Evolutionary conservation across 1,284 basidiomycete genomes (phyloP), one percentile per base, ranked within the genome.

Genomic region (Bothia castanella): DNA sequence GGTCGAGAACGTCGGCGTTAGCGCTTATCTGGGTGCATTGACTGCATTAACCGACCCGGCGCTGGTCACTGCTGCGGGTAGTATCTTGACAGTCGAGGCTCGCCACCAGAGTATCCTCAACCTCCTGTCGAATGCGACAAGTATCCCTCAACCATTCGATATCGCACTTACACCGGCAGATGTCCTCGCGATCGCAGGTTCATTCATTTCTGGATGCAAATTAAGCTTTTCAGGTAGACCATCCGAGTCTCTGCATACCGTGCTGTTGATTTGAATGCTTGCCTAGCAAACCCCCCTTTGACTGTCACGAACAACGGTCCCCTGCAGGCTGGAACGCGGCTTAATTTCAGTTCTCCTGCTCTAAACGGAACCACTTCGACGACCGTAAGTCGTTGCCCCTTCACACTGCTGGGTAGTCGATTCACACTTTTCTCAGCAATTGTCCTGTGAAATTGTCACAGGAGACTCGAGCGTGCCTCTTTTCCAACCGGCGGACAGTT

Each of bases 91-190:
- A 32, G 75, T 88, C 46, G 90, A 93, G 66, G 85, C 88, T 23
- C 84, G 91, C 49, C 89, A 92, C 64, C 85, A 89, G 66, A 84
- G 83, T 5, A 69, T 91, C 32, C 74, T 91, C 38, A 91, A 92
- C 71, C 63, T 88, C 53, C 62, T 92, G 51, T 78, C 75, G 51
- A 75, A 73, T 49, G 85, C 79, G 13, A 76, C 74, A 8, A 74
- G 81, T 17, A 79, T 87, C 46, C 82, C 89, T 8, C 67, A 76
- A 34, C 73, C 85, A 0, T 92, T 91, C 61, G 89, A 92, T 62
- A 72, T 91, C 44, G 74, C 82, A 11, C 72, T 92, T 20, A 70
- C 73, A 5, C 87, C 88, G 4, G 72, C 72, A 38, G 85, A 89
- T 61, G 82, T 91, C 25, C 76, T 93, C 42, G 82, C 87, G 21